These are phyloP conservation scores for Lipomyces kockii DNA, from an alignment of 805 yeast genomes.

Conservation along the genomic window DNA sequence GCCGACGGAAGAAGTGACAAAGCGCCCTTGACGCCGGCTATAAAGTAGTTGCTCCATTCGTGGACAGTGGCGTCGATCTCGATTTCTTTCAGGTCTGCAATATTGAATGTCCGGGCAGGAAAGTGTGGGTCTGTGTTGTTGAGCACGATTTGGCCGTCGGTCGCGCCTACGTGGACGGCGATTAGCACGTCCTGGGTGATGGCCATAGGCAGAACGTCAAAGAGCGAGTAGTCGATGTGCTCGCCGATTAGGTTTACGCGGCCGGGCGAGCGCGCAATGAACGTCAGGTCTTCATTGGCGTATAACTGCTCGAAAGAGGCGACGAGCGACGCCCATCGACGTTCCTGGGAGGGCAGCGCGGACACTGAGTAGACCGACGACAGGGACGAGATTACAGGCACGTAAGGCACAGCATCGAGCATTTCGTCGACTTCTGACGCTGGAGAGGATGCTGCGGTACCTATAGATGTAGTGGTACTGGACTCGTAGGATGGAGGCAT, in stretches of 20 bases:
- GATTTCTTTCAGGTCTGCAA: slow-evolving; percentile 40
- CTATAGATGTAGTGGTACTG: background rate
- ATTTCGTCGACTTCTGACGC: background rate
- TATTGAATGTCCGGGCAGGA: slow-evolving; percentile 22
- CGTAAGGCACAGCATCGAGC: background rate
- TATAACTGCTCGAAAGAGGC: slow-evolving; percentile 11
- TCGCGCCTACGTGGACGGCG: slow-evolving; percentile 49
- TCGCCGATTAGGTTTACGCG: slow-evolving; percentile 77
- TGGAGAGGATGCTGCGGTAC: background rate
- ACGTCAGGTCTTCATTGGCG: slow-evolving; percentile 46
- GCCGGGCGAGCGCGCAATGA: slow-evolving; percentile 71
- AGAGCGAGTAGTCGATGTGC: slow-evolving; percentile 71
- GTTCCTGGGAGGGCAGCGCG: slow-evolving; percentile 14
- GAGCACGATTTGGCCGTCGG: slow-evolving; percentile 43
- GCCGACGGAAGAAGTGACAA: slow-evolving; percentile 48
- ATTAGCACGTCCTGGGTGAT: slow-evolving; percentile 65
- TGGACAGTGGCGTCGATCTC: slow-evolving; percentile 56
- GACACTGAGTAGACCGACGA: slow-evolving; percentile 17
- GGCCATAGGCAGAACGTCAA: slow-evolving; percentile 75
- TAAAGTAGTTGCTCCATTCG: slow-evolving; percentile 72
- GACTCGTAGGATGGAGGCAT: slow-evolving; percentile 18
- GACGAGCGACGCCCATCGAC: slow-evolving; percentile 17
- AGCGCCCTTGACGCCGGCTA: slow-evolving; percentile 67
- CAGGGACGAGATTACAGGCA: slow-evolving; percentile 19
- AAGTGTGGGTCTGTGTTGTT: slow-evolving; percentile 46